Evolutionary conservation across 805 yeast genomes (phyloP).

Genomic region (Sugiyamaella boreocaroliniensis): DNA sequence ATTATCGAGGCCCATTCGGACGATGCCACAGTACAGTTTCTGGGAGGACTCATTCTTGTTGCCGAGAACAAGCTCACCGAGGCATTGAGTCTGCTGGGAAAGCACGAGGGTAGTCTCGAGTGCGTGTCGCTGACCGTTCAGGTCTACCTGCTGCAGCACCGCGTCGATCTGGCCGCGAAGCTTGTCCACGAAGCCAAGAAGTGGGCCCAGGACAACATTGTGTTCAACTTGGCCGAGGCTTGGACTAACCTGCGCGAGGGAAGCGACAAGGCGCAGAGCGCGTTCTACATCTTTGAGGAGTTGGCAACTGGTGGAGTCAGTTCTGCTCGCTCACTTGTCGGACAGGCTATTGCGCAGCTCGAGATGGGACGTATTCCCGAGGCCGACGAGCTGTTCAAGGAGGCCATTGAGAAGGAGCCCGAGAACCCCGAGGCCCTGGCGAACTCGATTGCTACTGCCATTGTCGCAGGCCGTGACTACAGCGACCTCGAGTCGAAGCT

Average conservation of each 20-base stretch:
- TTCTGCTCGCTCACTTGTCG: conserved; percentile 46
- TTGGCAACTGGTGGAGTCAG: conserved; percentile 51
- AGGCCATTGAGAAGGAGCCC: conserved; percentile 38
- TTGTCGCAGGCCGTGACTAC: conserved; percentile 43
- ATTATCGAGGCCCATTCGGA: conserved; percentile 20
- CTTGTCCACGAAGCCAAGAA: conserved; percentile 40
- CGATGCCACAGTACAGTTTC: conserved; percentile 32
- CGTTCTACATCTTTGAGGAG: conserved; percentile 58
- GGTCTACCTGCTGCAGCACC: conserved; percentile 36
- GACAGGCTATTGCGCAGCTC: conserved; percentile 67
- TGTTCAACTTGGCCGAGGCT: conserved; percentile 72
- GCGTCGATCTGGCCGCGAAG: conserved; percentile 41
- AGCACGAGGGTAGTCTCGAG: conserved; percentile 36
- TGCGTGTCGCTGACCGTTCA: conserved; percentile 33
- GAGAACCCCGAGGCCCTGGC: conserved; percentile 42
- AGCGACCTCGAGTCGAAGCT: conserved; percentile 43
- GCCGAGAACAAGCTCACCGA: conserved; percentile 37
- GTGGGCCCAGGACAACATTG: conserved; percentile 64
- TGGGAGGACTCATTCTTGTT: conserved; percentile 39
- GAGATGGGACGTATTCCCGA: conserved; percentile 78
- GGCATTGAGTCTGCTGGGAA: conserved; percentile 36
- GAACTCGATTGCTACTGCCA: conserved; percentile 56
- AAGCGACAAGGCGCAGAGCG: conserved; percentile 34
- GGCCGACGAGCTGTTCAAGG: conserved; percentile 50
- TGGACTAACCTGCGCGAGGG: conserved; percentile 48